A percentile compares a stretch with the other conserved stretches of the same genome.
phyloP scores from a whole-genome alignment of 2,329 filamentous ascomycete genomes.

The Fusarium devonianum region DNA sequence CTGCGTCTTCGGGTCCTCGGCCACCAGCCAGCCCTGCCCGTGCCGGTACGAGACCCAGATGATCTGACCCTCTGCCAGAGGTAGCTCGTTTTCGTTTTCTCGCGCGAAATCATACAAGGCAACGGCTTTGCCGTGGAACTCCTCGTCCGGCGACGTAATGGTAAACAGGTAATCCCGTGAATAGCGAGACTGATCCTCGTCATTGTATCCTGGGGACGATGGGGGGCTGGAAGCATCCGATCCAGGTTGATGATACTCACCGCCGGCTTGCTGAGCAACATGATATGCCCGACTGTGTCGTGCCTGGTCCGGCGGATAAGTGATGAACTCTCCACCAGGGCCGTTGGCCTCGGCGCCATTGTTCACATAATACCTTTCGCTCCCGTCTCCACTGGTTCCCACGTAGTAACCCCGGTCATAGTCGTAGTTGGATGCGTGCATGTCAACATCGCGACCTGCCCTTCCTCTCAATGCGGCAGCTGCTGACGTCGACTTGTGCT shows the following conservation, averaged over 20 bases:
- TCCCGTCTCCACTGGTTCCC: slow-evolving; percentile 72
- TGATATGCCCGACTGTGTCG: slow-evolving; percentile 61
- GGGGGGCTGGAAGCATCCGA: slow-evolving; percentile 66
- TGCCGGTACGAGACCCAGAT: slow-evolving; percentile 97
- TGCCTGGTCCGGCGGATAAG: slow-evolving; percentile 73
- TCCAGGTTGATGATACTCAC: slow-evolving; percentile 59
- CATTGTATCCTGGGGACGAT: slow-evolving; percentile 64
- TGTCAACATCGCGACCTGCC: slow-evolving; percentile 54
- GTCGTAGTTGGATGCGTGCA: slow-evolving; percentile 61
- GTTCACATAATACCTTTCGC: slow-evolving; percentile 77
- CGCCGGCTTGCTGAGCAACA: slow-evolving; percentile 56
- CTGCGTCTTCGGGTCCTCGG: slow-evolving; percentile 91
- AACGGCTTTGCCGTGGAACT: slow-evolving; percentile 96
- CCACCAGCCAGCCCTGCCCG: slow-evolving; percentile 96
- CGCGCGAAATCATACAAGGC: slow-evolving; percentile 94
- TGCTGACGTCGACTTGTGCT: slow-evolving; percentile 76
- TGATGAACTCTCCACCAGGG: slow-evolving; percentile 80
- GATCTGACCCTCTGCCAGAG: slow-evolving; percentile 90
- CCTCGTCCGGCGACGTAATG: slow-evolving; percentile 92
- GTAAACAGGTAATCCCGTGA: slow-evolving; percentile 94
- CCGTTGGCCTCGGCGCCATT: slow-evolving; percentile 75
- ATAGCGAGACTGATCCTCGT: slow-evolving; percentile 78
- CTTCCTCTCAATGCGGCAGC: slow-evolving; percentile 53
- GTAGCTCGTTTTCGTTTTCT: slow-evolving; percentile 96
- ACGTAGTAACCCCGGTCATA: slow-evolving; percentile 72